Base-by-base conservation (phyloP, 192 early-diverging fungal species). In the Rhizophagus clarus region DNA sequence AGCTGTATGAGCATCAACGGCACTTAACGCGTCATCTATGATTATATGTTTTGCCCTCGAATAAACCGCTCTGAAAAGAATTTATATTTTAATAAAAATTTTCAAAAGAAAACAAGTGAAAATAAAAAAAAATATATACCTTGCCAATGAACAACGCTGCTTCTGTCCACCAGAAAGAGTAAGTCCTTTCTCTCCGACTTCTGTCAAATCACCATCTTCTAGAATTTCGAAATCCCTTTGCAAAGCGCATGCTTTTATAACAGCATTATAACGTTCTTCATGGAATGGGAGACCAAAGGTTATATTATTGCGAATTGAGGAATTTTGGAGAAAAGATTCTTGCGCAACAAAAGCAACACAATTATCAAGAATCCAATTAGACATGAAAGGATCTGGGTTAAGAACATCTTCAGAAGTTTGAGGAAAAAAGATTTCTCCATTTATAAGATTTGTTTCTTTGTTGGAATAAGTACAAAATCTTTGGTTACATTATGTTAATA, bases 1-100 rank as follows among this genome's bases (percentile, higher is more conserved):
- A 29, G 93, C 96, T 2, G 97, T 98, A 71, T 96, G 97, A 7
- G 96, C 93, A 81, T 99, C 98, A 1, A 98, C 97, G 32, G 98
- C 98, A 31, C 93, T 94, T 61, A 98, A 86, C 81, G 92, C 93
- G 82, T 97, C 97, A 83, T 98, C 97, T 69, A 96, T 83, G 1
- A 97, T 82, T 60, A 97, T 80, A 42, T 89, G 87, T 9, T 81
- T 84, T 26, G 92, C 88, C 20, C 82, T 66, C 15, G 87, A 90
- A 84, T 97, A 98, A 9, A 97, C 87, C 6, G 96, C 96, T 34
- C 97, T 89, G 22, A n/a, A 34, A 34, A 37, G 17, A 34, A 34
- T 34, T 37, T 6, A 20, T 20, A 6, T 11, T 34, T 69, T 14
- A 34, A 4, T 37, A 22, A 89, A 66, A 20, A 5, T 32, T 29